These are phyloP conservation scores for Boletus subparvulus DNA, from an alignment of 768 basidiomycete species.

Conservation along the genomic window DNA sequence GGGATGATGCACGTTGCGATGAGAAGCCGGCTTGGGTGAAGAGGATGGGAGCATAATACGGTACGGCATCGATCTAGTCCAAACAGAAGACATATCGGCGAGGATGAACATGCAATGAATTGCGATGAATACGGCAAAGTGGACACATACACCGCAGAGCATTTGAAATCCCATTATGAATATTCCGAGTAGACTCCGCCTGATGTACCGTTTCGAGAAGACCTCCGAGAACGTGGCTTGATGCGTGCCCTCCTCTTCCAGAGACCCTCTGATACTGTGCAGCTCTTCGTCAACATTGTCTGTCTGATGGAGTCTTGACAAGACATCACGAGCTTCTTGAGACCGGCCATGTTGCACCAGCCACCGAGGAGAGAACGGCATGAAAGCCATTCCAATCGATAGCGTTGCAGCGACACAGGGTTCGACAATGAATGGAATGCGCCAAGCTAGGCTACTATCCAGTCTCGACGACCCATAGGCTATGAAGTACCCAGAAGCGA, in stretches of 20 bases:
- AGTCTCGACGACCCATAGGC: slow-evolving; percentile 21
- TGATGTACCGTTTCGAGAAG: slow-evolving; percentile 30
- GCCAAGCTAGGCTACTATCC: slow-evolving; percentile 26
- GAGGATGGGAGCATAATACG: slow-evolving; percentile 45
- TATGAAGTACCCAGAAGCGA: slow-evolving; percentile 36
- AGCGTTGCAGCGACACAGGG: slow-evolving; percentile 18
- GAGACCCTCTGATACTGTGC: slow-evolving; percentile 14
- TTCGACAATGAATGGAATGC: slow-evolving; percentile 29
- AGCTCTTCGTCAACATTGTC: slow-evolving; percentile 24
- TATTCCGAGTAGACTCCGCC: slow-evolving; percentile 40
- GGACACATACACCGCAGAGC: slow-evolving; percentile 30
- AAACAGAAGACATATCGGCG: not conserved
- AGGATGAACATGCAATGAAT: not conserved
- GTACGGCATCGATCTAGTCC: slow-evolving; percentile 28
- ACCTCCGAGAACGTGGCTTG: slow-evolving; percentile 26
- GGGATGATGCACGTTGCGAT: slow-evolving; percentile 45
- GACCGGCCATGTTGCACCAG: slow-evolving; percentile 34
- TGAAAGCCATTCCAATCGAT: slow-evolving; percentile 24
- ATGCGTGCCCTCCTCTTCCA: slow-evolving; percentile 24
- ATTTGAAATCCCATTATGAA: slow-evolving; percentile 47
- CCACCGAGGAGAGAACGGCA: slow-evolving; percentile 25
- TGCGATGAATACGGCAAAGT: not conserved
- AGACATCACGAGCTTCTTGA: slow-evolving; percentile 33
- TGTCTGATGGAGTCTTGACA: slow-evolving; percentile 18
- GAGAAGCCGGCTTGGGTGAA: slow-evolving; percentile 54